Base-by-base conservation (phyloP, 306 rosid species). In the Quercus cerris region DNA sequence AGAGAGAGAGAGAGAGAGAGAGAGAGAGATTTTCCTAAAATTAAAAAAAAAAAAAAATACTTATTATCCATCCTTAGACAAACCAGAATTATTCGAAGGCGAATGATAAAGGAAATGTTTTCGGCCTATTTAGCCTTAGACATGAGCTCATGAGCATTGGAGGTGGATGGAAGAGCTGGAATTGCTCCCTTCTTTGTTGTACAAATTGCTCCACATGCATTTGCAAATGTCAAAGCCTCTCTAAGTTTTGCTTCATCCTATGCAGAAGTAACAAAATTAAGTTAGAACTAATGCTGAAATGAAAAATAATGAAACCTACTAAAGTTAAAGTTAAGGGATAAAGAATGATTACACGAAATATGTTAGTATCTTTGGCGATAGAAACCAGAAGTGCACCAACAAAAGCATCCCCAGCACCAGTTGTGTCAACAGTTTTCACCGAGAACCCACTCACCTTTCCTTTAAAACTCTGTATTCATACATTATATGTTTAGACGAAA, bases 381-480 rank as follows among this genome's bases (percentile, higher is more conserved):
- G 87, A 78, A 5, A 78, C 59, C 27, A 90, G 80, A 62, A 90
- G 41, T 64, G 94, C 80, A 38, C 92, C 92, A 49, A 90, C 85
- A 87, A 90, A 90, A 70, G 94, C 78, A 87, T 86, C 94, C 55
- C 94, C 94, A 44, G 94, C 94, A 78, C 94, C 94, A 71, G 94
- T 90, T 75, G 94, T 90, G 81, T 90, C 94, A 54, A 90, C 67
- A 56, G 88, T 13, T 0, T 78, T 84, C 78, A 85, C 94, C 59
- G 83, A 56, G 71, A 88, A 88, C 54, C 94, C 94, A 8, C 71
- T 1, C 69, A 88, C 87, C 79, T 63, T 90, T 76, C 94, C 94
- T 69, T 81, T 90, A 75, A 87, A 90, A 0, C 77, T 83, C 94
- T 88, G 83, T 70, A 74, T 0, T 70, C 75, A 81, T 62, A 66